phyloP scores from a whole-genome alignment of 164 flowering plant genomes.

The Chimonanthus praecox region DNA sequence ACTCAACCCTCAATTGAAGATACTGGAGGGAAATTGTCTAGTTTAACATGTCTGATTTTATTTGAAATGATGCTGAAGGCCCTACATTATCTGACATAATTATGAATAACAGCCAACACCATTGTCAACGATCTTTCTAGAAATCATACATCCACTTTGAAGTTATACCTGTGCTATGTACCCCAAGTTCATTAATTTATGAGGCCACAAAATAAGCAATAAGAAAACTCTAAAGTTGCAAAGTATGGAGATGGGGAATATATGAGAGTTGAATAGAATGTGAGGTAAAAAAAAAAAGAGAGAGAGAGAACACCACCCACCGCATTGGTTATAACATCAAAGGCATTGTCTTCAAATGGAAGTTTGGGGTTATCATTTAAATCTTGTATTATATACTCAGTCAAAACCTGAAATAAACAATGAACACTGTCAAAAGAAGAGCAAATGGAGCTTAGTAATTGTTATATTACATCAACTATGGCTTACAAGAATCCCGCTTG shows the following conservation, averaged over 20 bases:
- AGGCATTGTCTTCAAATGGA: conserved; percentile 80
- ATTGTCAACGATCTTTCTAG: background rate
- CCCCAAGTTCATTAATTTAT: background rate
- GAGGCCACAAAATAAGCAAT: background rate
- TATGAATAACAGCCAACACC: background rate
- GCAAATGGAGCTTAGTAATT: background rate
- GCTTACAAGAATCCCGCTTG: background rate
- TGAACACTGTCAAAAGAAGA: background rate
- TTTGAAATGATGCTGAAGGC: background rate
- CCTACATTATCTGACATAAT: background rate
- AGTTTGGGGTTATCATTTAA: conserved; percentile 73
- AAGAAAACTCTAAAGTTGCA: background rate
- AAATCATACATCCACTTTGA: background rate
- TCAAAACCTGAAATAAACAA: conserved; percentile 56
- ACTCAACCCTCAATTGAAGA: background rate
- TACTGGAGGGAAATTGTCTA: background rate
- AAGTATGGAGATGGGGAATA: background rate
- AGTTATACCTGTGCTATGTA: background rate
- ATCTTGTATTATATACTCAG: conserved; percentile 87
- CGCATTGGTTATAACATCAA: conserved; percentile 89
- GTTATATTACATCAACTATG: background rate
- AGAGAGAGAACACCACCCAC: conserved; percentile 64
- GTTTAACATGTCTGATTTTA: background rate
- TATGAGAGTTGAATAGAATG: background rate
- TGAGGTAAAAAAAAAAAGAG: background rate